Evolutionary conservation across 495 filamentous ascomycete species (phyloP), one percentile per base, ranked within the genome.

Genomic region (Lasiosphaeria ovina): DNA sequence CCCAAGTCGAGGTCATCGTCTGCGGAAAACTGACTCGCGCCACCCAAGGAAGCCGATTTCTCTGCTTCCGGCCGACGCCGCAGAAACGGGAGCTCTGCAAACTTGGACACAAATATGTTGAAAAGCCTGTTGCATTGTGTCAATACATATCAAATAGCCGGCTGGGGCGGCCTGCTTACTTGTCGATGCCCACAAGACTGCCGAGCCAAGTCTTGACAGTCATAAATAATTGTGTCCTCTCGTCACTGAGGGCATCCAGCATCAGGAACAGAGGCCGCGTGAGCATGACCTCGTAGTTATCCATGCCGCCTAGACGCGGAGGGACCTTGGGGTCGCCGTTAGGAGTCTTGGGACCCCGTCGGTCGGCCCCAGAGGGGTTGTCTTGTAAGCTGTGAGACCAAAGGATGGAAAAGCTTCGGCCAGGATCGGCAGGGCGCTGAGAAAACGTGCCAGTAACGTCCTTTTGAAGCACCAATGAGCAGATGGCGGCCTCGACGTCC

Each of bases 171-270:
- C 54, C 12, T 6, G 54, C 77, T 61, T 76, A 87, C 81, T 81
- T 84, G 57, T 86, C 82, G 63, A 90, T 75, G n/a, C 79, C 83
- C 50, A 87, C 76, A 16, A 95, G 76, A 50, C 83, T 89, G 65
- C 89, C 87, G 7, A 98, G 76, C 94, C 94, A 98, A 45, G 82
- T 85, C 61, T 89, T 85, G 24, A 90, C 85, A 56, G 87, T 87
- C 69, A 89, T 85, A 40, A 85, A 91, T 35, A 89, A 69, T 66
- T 93, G 90, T 10, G 84, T 86, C 32, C 83, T 82, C 63, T 88
- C 88, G 55, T 93, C 88, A 24, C 80, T 72, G 0, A 97, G 77
- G 10, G 89, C 82, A 70, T 98, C 93, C 38, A 98, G 79, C 60
- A 95, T 81, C 35, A 96, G 75, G 58, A 97, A 88, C 36, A 97